These are phyloP conservation scores for Cyclocybe cylindracea DNA, from an alignment of 768 basidiomycete species.

Conservation along the genomic window DNA sequence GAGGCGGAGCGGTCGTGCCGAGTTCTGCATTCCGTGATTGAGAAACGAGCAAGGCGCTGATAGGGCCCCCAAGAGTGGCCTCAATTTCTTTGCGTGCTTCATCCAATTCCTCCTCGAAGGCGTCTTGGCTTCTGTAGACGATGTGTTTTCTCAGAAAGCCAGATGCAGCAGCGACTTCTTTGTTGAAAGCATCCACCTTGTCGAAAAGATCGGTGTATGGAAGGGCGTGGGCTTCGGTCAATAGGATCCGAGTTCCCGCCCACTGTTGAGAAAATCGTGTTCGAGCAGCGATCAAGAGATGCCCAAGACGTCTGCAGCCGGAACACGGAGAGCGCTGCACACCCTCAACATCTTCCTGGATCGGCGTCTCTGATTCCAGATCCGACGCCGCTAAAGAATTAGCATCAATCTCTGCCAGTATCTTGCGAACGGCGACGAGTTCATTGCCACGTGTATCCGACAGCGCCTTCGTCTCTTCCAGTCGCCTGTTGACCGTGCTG, in stretches of 20 bases:
- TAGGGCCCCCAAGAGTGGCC: neutral
- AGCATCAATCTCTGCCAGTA: constrained; percentile 37
- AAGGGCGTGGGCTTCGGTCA: too few relatives aligned
- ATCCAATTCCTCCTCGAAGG: constrained; percentile 39
- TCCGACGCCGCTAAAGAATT: constrained; percentile 46
- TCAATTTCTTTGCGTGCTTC: neutral
- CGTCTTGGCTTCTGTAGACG: constrained; percentile 23
- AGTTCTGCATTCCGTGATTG: neutral
- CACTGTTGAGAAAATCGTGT: too few relatives aligned
- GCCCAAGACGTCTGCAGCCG: too few relatives aligned
- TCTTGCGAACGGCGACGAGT: constrained; percentile 43
- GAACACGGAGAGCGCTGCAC: too few relatives aligned
- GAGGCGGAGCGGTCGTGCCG: neutral
- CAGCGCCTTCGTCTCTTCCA: constrained; percentile 15
- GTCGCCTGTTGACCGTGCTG: constrained; percentile 5
- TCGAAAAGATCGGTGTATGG: constrained; percentile 9
- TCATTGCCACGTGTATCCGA: constrained; percentile 41
- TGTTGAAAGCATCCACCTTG: constrained; percentile 48
- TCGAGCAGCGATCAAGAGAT: too few relatives aligned
- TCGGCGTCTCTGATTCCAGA: constrained; percentile 19
- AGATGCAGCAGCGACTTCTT: constrained; percentile 49
- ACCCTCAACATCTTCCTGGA: too few relatives aligned
- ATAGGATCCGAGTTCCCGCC: too few relatives aligned
- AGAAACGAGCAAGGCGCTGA: neutral
- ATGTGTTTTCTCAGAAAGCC: constrained; percentile 47